Percentiles rank a stretch among this genome's conserved stretches.
phyloP scores from a whole-genome alignment of 108 stramenopile genomes.

The Tribonema minus region DNA sequence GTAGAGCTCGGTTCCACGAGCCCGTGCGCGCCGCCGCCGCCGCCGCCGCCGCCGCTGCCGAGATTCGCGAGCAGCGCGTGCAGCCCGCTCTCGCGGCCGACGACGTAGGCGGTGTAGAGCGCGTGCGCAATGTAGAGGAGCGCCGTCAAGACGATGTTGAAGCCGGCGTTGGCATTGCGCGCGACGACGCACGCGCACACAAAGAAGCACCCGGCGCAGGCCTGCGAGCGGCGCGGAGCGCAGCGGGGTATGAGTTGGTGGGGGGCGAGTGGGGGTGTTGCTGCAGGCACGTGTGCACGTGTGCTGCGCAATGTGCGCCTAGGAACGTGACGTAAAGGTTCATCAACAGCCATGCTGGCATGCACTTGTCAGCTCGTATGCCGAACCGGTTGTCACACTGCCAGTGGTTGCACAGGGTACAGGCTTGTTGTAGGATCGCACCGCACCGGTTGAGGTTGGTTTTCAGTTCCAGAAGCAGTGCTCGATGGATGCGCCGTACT shows the following conservation, averaged over 20 bases:
- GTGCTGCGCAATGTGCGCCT: neutral
- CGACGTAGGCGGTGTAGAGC: neutral
- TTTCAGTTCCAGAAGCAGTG: no score
- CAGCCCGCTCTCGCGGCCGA: slow-evolving; percentile 20
- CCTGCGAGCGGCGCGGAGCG: neutral
- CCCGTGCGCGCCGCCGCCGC: neutral
- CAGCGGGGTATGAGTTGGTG: neutral
- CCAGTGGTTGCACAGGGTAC: no score
- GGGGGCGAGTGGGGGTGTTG: neutral
- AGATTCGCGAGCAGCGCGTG: neutral
- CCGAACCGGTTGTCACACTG: no score
- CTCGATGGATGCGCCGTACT: no score
- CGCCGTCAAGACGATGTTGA: slow-evolving; percentile 46
- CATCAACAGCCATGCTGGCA: no score
- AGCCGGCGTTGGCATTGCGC: slow-evolving; percentile 49
- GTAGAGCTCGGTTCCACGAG: neutral
- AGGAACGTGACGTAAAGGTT: no score
- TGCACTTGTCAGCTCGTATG: no score
- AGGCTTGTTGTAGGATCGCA: no score
- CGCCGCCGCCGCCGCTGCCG: neutral
- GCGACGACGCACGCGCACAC: slow-evolving; percentile 43
- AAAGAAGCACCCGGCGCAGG: slow-evolving; percentile 23
- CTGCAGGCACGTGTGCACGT: neutral
- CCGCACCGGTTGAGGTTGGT: no score
- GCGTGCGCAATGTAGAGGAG: slow-evolving; percentile 34